Conservation (phyloP, 164 flowering plant genomes). For the Litsea cubeba region DNA sequence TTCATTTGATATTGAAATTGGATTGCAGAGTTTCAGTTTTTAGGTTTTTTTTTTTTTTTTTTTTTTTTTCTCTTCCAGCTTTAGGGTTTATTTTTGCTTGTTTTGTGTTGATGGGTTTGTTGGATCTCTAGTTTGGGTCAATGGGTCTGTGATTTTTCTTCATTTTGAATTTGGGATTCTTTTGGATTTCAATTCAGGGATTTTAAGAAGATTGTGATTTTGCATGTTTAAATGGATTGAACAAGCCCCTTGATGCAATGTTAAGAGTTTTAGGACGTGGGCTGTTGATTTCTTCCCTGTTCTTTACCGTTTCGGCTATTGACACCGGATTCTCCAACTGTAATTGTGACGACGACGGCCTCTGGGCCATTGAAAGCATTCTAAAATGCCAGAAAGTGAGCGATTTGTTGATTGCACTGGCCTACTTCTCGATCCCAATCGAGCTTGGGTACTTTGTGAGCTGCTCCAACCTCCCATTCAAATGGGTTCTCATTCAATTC, state of each 20-base stretch:
- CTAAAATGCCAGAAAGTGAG: slow-evolving; percentile 75
- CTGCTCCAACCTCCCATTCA: slow-evolving; percentile 90
- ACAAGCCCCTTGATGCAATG: slow-evolving; percentile 45
- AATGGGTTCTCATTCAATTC: slow-evolving; percentile 89
- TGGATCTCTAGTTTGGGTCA: background rate
- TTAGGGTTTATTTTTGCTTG: background rate
- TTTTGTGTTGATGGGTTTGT: background rate
- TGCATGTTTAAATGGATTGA: slow-evolving; percentile 28
- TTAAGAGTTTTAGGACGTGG: slow-evolving; percentile 40
- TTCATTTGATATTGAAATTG: background rate
- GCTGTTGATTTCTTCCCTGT: slow-evolving; percentile 37
- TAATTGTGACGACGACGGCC: slow-evolving; percentile 82
- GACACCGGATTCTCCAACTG: slow-evolving; percentile 48
- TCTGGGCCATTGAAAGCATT: slow-evolving; percentile 69
- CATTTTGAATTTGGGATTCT: background rate
- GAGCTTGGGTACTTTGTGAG: slow-evolving; percentile 92
- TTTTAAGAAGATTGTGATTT: background rate
- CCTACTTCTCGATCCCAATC: slow-evolving; percentile 90
- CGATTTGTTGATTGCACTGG: slow-evolving; percentile 88
- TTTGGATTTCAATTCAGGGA: background rate
- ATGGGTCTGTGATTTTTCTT: slow-evolving; percentile 1
- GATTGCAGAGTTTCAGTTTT: background rate
- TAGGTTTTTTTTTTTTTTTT: background rate
- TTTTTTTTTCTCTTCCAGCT: background rate
- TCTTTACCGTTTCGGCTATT: slow-evolving; percentile 34